Evolutionary conservation across 2,329 filamentous ascomycete species (phyloP).

Genomic region (Arthrobotrys musiformis): DNA sequence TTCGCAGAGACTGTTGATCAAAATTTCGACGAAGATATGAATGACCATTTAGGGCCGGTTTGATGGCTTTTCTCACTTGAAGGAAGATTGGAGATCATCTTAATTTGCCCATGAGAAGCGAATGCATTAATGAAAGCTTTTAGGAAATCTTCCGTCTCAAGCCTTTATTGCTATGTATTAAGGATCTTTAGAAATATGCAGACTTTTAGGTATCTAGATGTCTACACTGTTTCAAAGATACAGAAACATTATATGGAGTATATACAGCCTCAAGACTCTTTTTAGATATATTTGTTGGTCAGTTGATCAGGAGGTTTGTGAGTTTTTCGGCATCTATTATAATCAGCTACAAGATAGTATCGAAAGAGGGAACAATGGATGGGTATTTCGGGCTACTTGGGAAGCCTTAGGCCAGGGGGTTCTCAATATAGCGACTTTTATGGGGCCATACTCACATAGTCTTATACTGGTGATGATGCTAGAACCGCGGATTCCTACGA

Average conservation of each 20-base stretch:
- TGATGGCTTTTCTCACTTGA: neutral
- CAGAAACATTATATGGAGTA: neutral
- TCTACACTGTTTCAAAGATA: conserved; percentile 63
- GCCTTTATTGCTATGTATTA: conserved; percentile 68
- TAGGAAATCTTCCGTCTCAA: neutral
- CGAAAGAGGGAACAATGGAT: conserved; percentile 6
- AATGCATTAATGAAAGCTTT: neutral
- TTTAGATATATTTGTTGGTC: conserved; percentile 71
- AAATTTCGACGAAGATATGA: neutral
- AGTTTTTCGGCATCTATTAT: conserved; percentile 66
- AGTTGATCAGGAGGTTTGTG: conserved; percentile 68
- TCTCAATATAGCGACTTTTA: conserved; percentile 24
- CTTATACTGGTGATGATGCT: no score
- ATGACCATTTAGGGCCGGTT: neutral
- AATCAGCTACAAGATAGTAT: conserved; percentile 57
- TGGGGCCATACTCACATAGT: no score
- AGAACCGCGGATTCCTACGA: no score
- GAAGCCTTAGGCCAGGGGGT: neutral
- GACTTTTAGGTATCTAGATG: conserved; percentile 20
- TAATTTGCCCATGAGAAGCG: neutral
- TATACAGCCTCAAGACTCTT: conserved; percentile 68
- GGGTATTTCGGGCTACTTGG: conserved; percentile 35
- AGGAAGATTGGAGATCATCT: neutral
- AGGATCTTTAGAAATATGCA: conserved; percentile 62
- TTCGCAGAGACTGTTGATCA: conserved; percentile 63